phyloP scores from a whole-genome alignment of 768 basidiomycete genomes.

The Cystoderma amianthinum region DNA sequence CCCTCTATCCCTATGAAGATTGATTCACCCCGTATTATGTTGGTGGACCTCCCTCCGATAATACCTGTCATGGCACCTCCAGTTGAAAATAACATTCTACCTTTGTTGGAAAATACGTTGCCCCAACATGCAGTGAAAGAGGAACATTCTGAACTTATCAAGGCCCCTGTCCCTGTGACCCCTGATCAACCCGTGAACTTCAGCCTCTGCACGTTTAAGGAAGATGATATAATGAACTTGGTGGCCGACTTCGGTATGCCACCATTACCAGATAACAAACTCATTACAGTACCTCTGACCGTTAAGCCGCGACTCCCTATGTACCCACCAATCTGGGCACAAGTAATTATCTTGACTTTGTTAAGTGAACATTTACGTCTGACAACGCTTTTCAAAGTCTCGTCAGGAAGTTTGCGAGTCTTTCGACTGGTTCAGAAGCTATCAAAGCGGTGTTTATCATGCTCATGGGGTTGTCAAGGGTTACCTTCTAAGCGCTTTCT shows the following conservation, averaged over 20 bases:
- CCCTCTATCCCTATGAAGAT: too few species aligned
- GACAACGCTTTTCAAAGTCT: conserved; percentile 36
- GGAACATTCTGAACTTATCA: too few species aligned
- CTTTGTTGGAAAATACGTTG: too few species aligned
- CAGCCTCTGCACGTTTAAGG: too few species aligned
- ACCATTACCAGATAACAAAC: neutral
- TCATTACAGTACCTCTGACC: neutral
- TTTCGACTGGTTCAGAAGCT: conserved; percentile 67
- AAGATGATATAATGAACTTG: too few species aligned
- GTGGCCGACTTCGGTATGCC: neutral
- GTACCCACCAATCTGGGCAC: conserved; percentile 36
- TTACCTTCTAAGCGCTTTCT: conserved; percentile 69
- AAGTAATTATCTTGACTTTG: conserved; percentile 17
- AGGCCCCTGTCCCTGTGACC: too few species aligned
- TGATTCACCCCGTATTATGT: too few species aligned
- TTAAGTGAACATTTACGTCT: conserved; percentile 2
- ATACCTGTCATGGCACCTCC: too few species aligned
- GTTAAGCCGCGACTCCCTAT: conserved; percentile 10
- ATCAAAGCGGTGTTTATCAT: conserved; percentile 77
- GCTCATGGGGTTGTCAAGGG: conserved; percentile 56
- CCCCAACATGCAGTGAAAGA: too few species aligned
- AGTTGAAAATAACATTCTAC: too few species aligned
- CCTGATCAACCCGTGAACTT: too few species aligned
- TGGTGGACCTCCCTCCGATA: too few species aligned
- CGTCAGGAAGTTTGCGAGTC: conserved; percentile 83